Evolutionary conservation across 2,329 filamentous ascomycete species (phyloP).

Genomic region (Cercospora zeina): DNA sequence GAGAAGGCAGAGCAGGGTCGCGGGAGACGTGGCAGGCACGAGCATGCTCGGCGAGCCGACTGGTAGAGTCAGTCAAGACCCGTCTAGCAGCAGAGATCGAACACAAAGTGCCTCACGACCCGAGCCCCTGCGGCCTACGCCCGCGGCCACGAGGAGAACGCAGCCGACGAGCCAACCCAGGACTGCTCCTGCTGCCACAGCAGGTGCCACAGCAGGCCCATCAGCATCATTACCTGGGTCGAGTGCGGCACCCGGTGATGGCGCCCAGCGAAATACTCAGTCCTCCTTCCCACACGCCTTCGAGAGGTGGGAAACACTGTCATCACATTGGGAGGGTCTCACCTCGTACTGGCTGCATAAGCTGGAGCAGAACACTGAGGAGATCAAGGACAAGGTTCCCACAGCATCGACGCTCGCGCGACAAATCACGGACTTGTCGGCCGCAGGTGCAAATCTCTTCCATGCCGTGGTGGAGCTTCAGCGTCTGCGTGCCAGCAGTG

Average conservation of each 20-base stretch:
- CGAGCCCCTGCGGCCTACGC: conserved; percentile 29
- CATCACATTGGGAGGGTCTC: conserved; percentile 95
- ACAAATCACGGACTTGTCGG: conserved; percentile 95
- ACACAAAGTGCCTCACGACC: conserved; percentile 28
- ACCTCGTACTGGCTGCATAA: conserved; percentile 97
- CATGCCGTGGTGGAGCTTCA: conserved; percentile 97
- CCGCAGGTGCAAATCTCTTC: conserved; percentile 93
- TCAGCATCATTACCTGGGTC: conserved; percentile 25
- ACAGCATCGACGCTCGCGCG: conserved; percentile 84
- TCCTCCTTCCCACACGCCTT: conserved; percentile 94
- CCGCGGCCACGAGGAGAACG: conserved; percentile 31
- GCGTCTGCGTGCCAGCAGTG: conserved; percentile 86
- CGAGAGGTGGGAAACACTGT: conserved; percentile 94
- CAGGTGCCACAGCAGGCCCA: conserved; percentile 22
- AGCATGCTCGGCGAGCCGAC: conserved; percentile 39
- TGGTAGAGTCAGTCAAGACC: conserved; percentile 33
- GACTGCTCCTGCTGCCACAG: conserved; percentile 27
- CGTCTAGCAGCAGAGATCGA: conserved; percentile 18
- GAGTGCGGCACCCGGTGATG: conserved; percentile 25
- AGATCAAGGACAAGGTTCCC: conserved; percentile 72
- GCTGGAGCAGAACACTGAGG: conserved; percentile 84
- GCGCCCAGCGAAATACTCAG: conserved; percentile 37
- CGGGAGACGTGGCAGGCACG: conserved; percentile 37
- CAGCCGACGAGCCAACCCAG: conserved; percentile 30
- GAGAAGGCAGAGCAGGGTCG: conserved; percentile 29